These are phyloP conservation scores for Grosmannia serpens DNA, from an alignment of 2,329 filamentous ascomycete species.

Conservation along the genomic window DNA sequence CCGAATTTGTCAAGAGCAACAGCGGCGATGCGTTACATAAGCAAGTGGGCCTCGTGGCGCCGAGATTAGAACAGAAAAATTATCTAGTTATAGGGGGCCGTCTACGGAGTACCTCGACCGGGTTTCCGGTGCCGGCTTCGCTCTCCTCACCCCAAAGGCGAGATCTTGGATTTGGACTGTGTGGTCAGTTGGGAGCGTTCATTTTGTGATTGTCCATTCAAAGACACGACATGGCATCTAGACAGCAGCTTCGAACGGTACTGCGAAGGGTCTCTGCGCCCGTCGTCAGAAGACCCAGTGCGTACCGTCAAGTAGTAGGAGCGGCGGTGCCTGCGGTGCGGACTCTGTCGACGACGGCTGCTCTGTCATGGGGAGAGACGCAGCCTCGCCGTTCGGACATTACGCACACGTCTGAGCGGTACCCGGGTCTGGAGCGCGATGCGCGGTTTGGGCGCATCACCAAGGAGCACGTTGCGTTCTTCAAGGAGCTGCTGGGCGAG, in stretches of 20 bases:
- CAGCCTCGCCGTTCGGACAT: slow-evolving; percentile 7
- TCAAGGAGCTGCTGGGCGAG: slow-evolving; percentile 65
- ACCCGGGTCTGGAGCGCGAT: slow-evolving; percentile 74
- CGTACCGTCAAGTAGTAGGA: not conserved
- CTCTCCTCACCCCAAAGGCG: not conserved
- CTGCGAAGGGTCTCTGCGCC: not conserved
- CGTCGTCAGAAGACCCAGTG: not conserved
- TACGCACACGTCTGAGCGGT: slow-evolving; percentile 76
- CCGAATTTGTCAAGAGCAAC: no score
- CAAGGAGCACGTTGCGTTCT: slow-evolving; percentile 68
- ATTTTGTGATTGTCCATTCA: not conserved
- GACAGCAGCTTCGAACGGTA: not conserved
- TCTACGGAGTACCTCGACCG: not conserved
- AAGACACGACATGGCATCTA: not conserved
- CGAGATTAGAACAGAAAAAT: not conserved
- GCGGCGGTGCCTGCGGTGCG: not conserved
- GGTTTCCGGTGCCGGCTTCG: not conserved
- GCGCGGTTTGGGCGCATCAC: slow-evolving; percentile 63
- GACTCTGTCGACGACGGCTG: slow-evolving; percentile 6
- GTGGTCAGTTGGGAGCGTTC: not conserved
- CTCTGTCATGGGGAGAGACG: slow-evolving; percentile 1
- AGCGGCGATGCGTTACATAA: no score
- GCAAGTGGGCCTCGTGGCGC: no score
- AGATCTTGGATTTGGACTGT: not conserved
- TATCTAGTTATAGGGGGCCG: not conserved